Base-by-base conservation (phyloP, 805 yeast species). In the Candida boleticola region DNA sequence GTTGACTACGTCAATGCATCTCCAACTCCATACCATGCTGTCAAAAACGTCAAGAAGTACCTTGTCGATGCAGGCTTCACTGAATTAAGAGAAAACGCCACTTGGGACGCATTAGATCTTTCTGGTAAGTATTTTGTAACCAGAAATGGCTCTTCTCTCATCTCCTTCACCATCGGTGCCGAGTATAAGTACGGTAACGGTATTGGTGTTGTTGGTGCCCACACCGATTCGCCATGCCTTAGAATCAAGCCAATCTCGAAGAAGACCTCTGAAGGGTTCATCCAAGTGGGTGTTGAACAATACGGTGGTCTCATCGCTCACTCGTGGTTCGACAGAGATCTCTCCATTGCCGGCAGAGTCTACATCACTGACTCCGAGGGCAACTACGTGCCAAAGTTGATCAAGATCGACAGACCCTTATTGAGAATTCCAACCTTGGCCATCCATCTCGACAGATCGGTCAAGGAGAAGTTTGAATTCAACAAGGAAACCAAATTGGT, bases 231-330 rank as follows among this genome's bases (percentile, higher is more conserved):
- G 3, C 98, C 98, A 9, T 81, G 88, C 25, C 71, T 92, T 50
- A 77, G 95, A 58, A 79, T 92, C 51, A 93, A 92, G 66, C 99
- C 99, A 10, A 71, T 85, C 23, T 85, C 96, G 19, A 80, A 82
- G 56, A 79, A 77, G 51, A 61, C 68, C 9, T 67, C 73, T 14
- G 90, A 86, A 53, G 95, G 95, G 1, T 92, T 81, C 55, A 74
- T 80, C 42, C 96, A 90, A 61, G 80, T 93, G 16, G 98, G 96
- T 29, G 95, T 93, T 7, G 98, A 93, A 63, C 79, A 83, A 38
- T 92, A 92, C 57, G 98, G 99, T 43, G 98, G 98, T 27, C 93
- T 96, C 39, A 82, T 90, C 42, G 93, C 97, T 81, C 97, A 88
- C 59, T 80, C 96, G 4, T 92, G 98, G 97, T 92, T 93, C 57